Percentiles rank a stretch among this genome's conserved stretches.
phyloP scores from a whole-genome alignment of 1,284 basidiomycete species.

The Apiotrichum sp. region DNA sequence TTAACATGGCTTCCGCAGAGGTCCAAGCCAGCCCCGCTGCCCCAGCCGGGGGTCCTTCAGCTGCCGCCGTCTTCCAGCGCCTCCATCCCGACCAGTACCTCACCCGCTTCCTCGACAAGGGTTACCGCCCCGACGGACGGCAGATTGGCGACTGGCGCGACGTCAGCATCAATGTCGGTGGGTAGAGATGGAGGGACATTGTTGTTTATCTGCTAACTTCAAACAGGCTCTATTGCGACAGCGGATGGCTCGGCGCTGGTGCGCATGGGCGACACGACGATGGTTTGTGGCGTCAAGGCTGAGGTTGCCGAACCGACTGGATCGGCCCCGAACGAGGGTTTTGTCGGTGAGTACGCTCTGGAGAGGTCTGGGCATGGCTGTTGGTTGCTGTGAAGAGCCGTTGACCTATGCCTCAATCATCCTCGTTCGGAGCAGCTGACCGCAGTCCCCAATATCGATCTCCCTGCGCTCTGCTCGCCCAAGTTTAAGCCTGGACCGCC shows the following conservation, averaged over 20 bases:
- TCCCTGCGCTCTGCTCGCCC: constrained; percentile 85
- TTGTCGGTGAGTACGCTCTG: constrained; percentile 59
- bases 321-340: constrained; percentile 66
- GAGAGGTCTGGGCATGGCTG: not conserved
- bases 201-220: not conserved
- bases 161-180: constrained; percentile 65
- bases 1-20: constrained; percentile 8
- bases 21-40: not conserved
- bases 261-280: constrained; percentile 78
- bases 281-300: constrained; percentile 91
- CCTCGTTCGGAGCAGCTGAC: no score
- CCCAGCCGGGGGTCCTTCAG: constrained; percentile 42
- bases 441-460: constrained; percentile 76
- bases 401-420: no score
- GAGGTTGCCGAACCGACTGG: constrained; percentile 84
- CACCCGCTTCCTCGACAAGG: constrained; percentile 66
- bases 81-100: constrained; percentile 75
- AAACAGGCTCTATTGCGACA: constrained; percentile 73
- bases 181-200: constrained; percentile 31
- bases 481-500: constrained; percentile 93
- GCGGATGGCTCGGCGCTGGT: constrained; percentile 86
- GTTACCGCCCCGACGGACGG: constrained; percentile 69
- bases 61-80: constrained; percentile 67
- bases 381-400: not conserved
- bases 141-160: constrained; percentile 60